Percentiles rank a stretch among this genome's conserved stretches.
phyloP scores from a whole-genome alignment of 1,284 basidiomycete species.

The Marasmius tenuissimus region DNA sequence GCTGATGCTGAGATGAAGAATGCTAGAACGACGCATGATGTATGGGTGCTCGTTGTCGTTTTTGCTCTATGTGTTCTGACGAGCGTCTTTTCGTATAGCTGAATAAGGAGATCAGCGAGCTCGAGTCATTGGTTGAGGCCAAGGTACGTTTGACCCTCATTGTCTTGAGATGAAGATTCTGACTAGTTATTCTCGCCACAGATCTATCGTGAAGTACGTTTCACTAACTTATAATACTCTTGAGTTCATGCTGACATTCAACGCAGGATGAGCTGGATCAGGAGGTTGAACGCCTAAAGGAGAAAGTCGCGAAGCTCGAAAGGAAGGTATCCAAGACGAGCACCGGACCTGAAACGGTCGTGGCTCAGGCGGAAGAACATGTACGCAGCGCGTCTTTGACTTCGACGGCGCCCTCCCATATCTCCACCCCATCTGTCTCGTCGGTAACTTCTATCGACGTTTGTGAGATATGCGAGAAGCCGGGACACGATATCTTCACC shows the following conservation, averaged over 20 bases:
- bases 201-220: constrained; percentile 82
- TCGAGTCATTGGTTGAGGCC: constrained; percentile 86
- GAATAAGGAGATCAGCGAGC: constrained; percentile 87
- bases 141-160: constrained; percentile 51
- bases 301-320: constrained; percentile 54
- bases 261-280: constrained; percentile 84
- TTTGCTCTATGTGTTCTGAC: constrained; percentile 6
- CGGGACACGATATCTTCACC: constrained; percentile 81
- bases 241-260: constrained; percentile 2
- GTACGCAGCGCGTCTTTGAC: constrained; percentile 24
- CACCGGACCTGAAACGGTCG: constrained; percentile 33
- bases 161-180: not conserved
- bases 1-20: constrained; percentile 73
- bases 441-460: constrained; percentile 37
- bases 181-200: constrained; percentile 24
- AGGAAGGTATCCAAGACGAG: constrained; percentile 58
- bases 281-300: constrained; percentile 76
- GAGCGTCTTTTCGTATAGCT: constrained; percentile 45
- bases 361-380: not conserved
- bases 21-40: constrained; percentile 69
- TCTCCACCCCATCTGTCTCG: constrained; percentile 22
- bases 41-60: constrained; percentile 32
- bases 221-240: constrained; percentile 5
- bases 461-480: constrained; percentile 83
- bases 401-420: constrained; percentile 10